Base-by-base conservation (phyloP, 768 basidiomycete species). In the Boletus rufocinnamomeus region DNA sequence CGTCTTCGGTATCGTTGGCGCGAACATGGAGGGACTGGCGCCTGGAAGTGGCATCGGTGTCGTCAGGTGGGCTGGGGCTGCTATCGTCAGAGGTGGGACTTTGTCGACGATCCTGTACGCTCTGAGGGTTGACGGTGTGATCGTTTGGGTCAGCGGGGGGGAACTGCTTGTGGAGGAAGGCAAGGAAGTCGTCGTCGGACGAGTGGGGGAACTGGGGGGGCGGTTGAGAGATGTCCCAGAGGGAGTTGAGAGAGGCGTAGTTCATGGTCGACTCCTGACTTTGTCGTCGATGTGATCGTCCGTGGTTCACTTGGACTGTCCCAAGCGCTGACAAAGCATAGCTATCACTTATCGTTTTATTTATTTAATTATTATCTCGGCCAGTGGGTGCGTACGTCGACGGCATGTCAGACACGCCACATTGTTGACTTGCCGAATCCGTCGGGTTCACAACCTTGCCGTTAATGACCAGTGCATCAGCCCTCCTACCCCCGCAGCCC, bases 81-180 rank as follows among this genome's bases (percentile, higher is more conserved):
- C 86, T 89, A 65, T 89, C 88, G 64, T 89, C 89, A 0, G 87
- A 87, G 2, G 84, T 81, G 6, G 90, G 85, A 54, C 51, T 52
- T 16, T 65, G 53, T 17, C 77, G 77, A 13, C 1, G 25, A 32
- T 54, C 55, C 28, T 79, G 78, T 40, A 87, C 79, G 65, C 71
- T 82, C 71, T 87, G 83, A 0, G 87, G 86, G 66, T 88, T 83
- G 58, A 88, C 76, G 56, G 76, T 78, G 61, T 80, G 77, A 46
- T 75, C 68, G 62, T 69, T 70, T 57, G 63, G 46, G 55, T 63
- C 65, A 0, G 73, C 30, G 23, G 72, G 63, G 35, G 83, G 77
- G 66, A 88, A 91, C 72, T 91, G 90, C 66, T 90, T 91, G 68
- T 87, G 85, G 3, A 93, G 79, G 51, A 91, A 79, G 13, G 86